Percentiles rank a stretch among this genome's conserved stretches.
phyloP scores from a whole-genome alignment of 1,284 basidiomycete genomes.

The Trametes versicolor region DNA sequence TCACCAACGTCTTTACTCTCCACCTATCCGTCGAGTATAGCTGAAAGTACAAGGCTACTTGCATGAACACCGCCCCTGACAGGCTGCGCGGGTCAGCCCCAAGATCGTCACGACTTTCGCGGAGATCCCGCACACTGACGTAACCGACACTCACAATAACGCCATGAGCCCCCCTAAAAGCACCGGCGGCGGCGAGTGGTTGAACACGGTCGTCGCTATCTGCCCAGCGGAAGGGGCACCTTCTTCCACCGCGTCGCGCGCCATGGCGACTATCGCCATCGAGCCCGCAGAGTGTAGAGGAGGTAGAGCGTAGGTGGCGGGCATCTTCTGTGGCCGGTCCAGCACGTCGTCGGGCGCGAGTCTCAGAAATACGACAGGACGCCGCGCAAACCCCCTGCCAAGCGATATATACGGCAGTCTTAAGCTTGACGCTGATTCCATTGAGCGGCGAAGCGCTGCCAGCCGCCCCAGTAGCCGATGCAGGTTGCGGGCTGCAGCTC shows the following conservation, averaged over 20 bases:
- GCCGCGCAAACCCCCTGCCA: background rate
- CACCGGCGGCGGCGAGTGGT: conserved; percentile 31
- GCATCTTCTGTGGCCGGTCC: conserved; percentile 8
- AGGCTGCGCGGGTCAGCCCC: conserved; percentile 17
- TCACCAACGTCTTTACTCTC: conserved; percentile 23
- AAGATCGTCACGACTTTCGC: background rate
- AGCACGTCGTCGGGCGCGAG: conserved; percentile 5
- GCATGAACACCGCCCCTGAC: conserved; percentile 33
- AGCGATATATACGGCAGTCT: conserved; percentile 17
- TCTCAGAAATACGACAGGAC: conserved; percentile 1
- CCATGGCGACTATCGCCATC: conserved; percentile 1
- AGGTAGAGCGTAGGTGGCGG: conserved; percentile 9
- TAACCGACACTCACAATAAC: conserved; percentile 25
- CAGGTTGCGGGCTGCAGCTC: conserved; percentile 1
- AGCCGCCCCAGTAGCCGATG: conserved; percentile 7
- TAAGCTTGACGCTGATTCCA: conserved; percentile 14
- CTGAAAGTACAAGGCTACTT: conserved; percentile 31
- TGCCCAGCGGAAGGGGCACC: background rate
- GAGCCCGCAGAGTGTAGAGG: background rate
- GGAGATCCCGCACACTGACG: background rate
- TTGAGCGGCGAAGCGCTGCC: conserved; percentile 15
- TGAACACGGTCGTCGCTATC: conserved; percentile 13
- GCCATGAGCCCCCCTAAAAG: conserved; percentile 30
- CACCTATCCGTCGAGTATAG: conserved; percentile 21
- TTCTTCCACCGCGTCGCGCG: background rate